phyloP scores from a whole-genome alignment of 441 rosid genomes.

The Daphne laureola region DNA sequence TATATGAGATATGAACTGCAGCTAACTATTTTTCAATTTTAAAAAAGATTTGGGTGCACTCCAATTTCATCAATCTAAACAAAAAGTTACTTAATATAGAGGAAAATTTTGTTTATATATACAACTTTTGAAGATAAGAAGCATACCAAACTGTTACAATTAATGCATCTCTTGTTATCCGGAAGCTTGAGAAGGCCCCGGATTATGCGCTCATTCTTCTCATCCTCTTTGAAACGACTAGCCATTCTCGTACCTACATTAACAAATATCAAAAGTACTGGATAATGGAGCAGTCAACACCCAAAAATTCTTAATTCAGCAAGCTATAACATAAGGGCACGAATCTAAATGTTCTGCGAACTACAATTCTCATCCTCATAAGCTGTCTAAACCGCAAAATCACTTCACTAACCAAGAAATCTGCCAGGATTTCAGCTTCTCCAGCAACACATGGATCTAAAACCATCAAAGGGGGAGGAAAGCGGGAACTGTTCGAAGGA shows the following conservation, averaged over 20 bases:
- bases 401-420: constrained; percentile 4
- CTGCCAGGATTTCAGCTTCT: constrained; percentile 8
- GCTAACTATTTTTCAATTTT: no score
- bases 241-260: constrained; percentile 46
- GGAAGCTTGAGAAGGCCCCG: constrained; percentile 81
- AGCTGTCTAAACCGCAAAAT: not conserved
- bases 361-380: not conserved
- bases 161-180: constrained; percentile 83
- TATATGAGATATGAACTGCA: no score
- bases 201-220: constrained; percentile 76
- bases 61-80: no score
- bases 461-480: constrained; percentile 10
- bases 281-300: not conserved
- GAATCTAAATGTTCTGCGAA: no score
- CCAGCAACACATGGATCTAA: constrained; percentile 34
- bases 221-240: constrained; percentile 74
- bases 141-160: constrained; percentile 87
- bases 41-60: no score
- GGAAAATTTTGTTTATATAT: no score
- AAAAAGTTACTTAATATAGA: no score
- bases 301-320: no score
- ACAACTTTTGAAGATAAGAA: not conserved
- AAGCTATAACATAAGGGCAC: no score
- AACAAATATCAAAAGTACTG: not conserved
- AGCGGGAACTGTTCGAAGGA: constrained; percentile 4